Conservation (phyloP, 2,329 filamentous ascomycete genomes). For the Gnomoniopsis sp. region DNA sequence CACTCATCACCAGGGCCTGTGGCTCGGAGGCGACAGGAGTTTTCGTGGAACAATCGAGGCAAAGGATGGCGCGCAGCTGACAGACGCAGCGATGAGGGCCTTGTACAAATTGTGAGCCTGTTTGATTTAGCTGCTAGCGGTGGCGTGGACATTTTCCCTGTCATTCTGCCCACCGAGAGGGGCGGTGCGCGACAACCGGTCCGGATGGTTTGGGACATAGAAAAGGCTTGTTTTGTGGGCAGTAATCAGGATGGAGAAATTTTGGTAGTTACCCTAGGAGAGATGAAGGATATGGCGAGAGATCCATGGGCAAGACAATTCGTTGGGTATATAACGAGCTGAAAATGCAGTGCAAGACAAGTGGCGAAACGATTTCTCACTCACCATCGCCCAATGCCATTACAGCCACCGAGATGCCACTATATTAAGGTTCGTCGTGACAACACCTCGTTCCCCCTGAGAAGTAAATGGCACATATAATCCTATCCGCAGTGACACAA, state of each 20-base stretch:
- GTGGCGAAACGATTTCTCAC: too few species aligned
- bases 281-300: not conserved
- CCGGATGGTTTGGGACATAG: not conserved
- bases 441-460: too few species aligned
- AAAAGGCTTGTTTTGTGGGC: not conserved
- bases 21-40: not conserved
- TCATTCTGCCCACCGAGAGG: not conserved
- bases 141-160: not conserved
- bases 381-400: too few species aligned
- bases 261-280: not conserved
- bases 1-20: not conserved
- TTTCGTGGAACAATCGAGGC: not conserved
- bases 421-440: too few species aligned
- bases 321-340: not conserved
- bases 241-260: not conserved
- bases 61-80: not conserved
- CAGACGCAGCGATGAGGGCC: not conserved
- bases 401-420: too few species aligned
- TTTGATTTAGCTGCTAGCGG: not conserved
- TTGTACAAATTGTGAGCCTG: not conserved
- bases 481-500: too few species aligned
- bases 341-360: too few species aligned
- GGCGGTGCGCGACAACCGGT: not conserved
- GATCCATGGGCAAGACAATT: not conserved
- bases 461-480: too few species aligned